These are phyloP conservation scores for Lachnellula arida DNA, from an alignment of 2,329 filamentous ascomycete species.

Conservation along the genomic window DNA sequence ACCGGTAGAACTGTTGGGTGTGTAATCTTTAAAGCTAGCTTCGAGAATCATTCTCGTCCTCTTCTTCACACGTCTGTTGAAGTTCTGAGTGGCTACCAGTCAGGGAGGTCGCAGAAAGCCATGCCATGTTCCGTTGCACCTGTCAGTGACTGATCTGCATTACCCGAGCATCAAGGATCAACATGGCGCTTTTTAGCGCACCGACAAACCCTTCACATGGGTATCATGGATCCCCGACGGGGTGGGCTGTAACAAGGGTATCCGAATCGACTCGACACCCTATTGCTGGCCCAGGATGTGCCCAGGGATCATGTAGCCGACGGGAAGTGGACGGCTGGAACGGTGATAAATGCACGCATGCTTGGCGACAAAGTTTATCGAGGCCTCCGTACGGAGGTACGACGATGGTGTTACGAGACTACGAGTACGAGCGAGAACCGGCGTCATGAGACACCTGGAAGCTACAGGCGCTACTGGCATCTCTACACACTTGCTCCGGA, in stretches of 20 bases:
- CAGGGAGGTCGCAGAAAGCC: slow-evolving; percentile 3
- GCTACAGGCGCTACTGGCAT: neutral
- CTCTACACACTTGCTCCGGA: neutral
- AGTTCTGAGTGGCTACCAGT: slow-evolving; percentile 16
- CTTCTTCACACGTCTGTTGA: neutral
- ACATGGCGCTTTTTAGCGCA: slow-evolving; percentile 29
- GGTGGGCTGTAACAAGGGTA: slow-evolving; percentile 17
- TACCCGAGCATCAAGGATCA: slow-evolving; percentile 29
- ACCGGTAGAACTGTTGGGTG: neutral
- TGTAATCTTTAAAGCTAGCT: neutral
- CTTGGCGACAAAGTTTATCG: slow-evolving; percentile 4
- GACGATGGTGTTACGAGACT: neutral
- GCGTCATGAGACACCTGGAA: slow-evolving; percentile 3
- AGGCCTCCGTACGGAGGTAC: neutral
- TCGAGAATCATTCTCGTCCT: neutral
- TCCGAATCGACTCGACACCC: slow-evolving; percentile 24
- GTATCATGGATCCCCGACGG: slow-evolving; percentile 16
- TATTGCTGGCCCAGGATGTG: slow-evolving; percentile 23
- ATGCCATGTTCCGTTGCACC: slow-evolving; percentile 14
- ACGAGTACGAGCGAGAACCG: slow-evolving; percentile 4
- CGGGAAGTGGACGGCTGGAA: neutral
- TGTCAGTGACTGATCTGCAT: slow-evolving; percentile 30
- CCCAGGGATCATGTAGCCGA: slow-evolving; percentile 26
- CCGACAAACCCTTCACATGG: slow-evolving; percentile 16
- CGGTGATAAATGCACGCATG: neutral